phyloP scores from a whole-genome alignment of 1,284 basidiomycete species.

The Cryptococcus maquisensis region DNA sequence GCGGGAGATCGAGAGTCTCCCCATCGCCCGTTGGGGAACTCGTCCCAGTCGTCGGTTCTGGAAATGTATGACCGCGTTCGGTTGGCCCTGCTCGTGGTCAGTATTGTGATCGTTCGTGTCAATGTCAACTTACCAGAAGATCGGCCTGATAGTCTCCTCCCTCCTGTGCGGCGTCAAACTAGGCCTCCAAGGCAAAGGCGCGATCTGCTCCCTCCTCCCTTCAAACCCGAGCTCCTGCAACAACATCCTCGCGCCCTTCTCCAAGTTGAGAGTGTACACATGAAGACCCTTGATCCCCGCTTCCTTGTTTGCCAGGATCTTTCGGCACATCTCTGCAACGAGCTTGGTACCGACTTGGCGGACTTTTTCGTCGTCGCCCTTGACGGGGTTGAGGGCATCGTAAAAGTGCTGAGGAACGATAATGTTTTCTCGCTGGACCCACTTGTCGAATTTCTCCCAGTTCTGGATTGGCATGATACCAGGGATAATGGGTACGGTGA shows the following conservation, averaged over 20 bases:
- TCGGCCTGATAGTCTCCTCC: conserved; percentile 83
- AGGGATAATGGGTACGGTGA: conserved; percentile 90
- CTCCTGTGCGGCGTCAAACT: conserved; percentile 84
- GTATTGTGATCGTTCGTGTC: conserved; percentile 66
- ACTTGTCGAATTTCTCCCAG: conserved; percentile 92
- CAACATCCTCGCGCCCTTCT: conserved; percentile 89
- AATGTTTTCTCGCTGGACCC: conserved; percentile 81
- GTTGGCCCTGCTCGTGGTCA: conserved; percentile 83
- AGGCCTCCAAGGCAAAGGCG: conserved; percentile 90
- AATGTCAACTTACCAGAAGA: conserved; percentile 76
- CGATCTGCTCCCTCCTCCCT: conserved; percentile 76
- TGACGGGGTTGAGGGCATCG: conserved; percentile 79
- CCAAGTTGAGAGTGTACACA: conserved; percentile 98
- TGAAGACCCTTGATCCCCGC: conserved; percentile 83
- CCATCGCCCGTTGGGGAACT: conserved; percentile 98
- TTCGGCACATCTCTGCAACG: conserved; percentile 80
- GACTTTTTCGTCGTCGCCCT: conserved; percentile 87
- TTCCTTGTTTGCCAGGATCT: conserved; percentile 65
- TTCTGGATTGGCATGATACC: conserved; percentile 93
- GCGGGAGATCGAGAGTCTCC: conserved; percentile 96
- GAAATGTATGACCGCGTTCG: conserved; percentile 84
- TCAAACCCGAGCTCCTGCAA: conserved; percentile 82
- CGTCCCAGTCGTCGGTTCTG: conserved; percentile 95
- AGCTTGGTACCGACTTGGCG: conserved; percentile 81
- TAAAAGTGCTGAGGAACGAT: conserved; percentile 75